Evolutionary conservation across 805 yeast species (phyloP), one percentile per base, ranked within the genome.

Genomic region (Candida ipomoeae): DNA sequence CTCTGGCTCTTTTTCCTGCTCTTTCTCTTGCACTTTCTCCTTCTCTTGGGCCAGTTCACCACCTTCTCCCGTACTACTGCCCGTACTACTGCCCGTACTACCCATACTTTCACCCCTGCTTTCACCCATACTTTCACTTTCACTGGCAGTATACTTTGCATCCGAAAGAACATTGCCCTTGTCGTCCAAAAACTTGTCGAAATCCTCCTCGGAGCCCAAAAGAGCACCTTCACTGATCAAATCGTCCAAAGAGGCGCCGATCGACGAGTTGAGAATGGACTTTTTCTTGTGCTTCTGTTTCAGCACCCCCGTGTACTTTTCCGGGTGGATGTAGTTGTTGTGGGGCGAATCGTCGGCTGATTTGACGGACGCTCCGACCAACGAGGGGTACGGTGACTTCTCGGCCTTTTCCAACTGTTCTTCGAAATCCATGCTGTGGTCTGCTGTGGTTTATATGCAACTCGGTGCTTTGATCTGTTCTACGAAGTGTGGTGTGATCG

Each of bases 201-300:
- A 75, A 54, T 74, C 78, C 56, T 75, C 83, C 48, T 81, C 85
- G 2, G 74, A 68, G 0, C 75, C 77, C 58, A 74, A 62, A 46
- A 74, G 65, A 1, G 78, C 78, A 6, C 78, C 78, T 54, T 74
- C 78, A 47, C 59, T 71, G 51, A 74, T 74, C 60, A 74, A 69
- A 45, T 79, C 84, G 54, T 78, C 79, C 57, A 81, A 62, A 6
- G 83, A 65, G 3, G 84, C 84, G 37, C 84, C 79, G 41, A 81
- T 79, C 7, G 65, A 50, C 13, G 59, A 43, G 52, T 61, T 55
- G 52, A 56, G 48, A 20, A 62, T 26, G 13, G 56, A 43, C 40
- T 41, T 40, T 40, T 56, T 55, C 54, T 59, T 55, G 14, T 51
- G 49, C 35, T 48, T 55, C 46, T 54, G 43, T 36, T 57, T 61